These are phyloP conservation scores for Evernia prunastri DNA, from an alignment of 495 filamentous ascomycete species.

Conservation along the genomic window DNA sequence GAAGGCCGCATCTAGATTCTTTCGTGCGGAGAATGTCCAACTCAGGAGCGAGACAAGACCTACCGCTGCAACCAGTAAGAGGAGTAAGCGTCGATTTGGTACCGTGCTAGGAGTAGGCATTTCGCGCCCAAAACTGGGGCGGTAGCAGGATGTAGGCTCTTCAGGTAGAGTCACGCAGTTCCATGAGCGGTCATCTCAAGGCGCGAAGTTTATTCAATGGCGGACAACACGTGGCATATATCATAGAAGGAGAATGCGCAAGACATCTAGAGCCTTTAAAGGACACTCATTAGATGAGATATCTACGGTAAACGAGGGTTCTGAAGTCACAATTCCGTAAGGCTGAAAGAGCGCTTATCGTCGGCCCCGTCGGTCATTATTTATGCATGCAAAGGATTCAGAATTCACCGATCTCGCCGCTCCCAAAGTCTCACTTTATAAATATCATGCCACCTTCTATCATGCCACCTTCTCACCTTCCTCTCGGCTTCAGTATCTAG, in stretches of 20 bases:
- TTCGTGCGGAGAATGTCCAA: conserved; percentile 12
- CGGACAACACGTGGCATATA: neutral
- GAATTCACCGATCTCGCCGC: neutral
- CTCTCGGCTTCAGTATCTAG: neutral
- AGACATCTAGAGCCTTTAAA: neutral
- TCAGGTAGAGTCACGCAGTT: neutral
- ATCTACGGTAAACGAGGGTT: too few species aligned
- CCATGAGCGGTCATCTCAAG: neutral
- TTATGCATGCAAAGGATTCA: neutral
- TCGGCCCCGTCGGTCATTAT: neutral
- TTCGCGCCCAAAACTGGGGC: neutral
- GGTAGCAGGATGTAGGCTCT: neutral
- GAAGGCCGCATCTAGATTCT: conserved; percentile 6
- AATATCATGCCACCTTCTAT: neutral
- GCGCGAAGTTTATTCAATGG: neutral
- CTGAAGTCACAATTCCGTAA: neutral
- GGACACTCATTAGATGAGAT: too few species aligned
- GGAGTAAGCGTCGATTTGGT: conserved; percentile 30
- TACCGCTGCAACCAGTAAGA: conserved; percentile 25
- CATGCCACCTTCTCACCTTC: neutral
- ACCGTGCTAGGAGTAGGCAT: conserved; percentile 11
- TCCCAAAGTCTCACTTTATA: neutral
- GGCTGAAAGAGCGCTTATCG: conserved; percentile 9
- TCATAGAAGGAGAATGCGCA: neutral
- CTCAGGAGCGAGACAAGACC: conserved; percentile 22